Evolutionary conservation across 2,329 filamentous ascomycete species (phyloP), one percentile per base, ranked within the genome.

Genomic region (Microsporum ferrugineum): DNA sequence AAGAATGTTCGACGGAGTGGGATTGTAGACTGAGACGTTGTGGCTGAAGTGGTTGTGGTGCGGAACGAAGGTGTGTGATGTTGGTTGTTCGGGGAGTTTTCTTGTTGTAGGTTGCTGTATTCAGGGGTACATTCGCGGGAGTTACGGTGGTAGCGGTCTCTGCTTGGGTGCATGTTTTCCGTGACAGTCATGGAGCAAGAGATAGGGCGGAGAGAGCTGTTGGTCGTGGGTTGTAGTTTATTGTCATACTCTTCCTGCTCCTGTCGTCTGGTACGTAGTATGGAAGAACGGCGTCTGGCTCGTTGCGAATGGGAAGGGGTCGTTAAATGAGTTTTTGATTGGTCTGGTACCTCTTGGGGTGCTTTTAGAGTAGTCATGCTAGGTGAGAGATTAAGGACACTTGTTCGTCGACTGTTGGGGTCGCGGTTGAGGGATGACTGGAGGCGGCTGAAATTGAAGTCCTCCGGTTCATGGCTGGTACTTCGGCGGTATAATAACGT

Each of bases 141-240:
- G 17, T 31, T 8, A n/a, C 39, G 57, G 7, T 59, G 12, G 31
- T n/a, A 47, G 23, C 43, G 57, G 23, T 33, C 57, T 43, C 56
- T 58, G 27, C 39, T 36, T 27, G 10, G 10, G 6, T 57, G 34
- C 29, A 38, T 27, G 31, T 29, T 57, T 23, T 39, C 17, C 12
- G 55, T 14, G 23, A 33, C 56, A 0, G 76, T 77, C 69, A 74
- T 72, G 33, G 76, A 75, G 61, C 77, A 70, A 17, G 76, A 75
- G 36, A 75, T 63, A 3, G 77, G 73, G 33, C 76, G 74, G n/a
- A 39, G 27, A 43, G 61, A 67, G 34, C 68, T 67, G 2, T 71
- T 53, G 31, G 49, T 23, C 8, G 49, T 55, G 31, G 49, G 49
- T 64, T 66, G 45, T 68, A 70, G 55, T 71, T 70, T 39, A 69